These are phyloP conservation scores for Penicillium rolfsii DNA, from an alignment of 2,329 filamentous ascomycete species.

Conservation along the genomic window DNA sequence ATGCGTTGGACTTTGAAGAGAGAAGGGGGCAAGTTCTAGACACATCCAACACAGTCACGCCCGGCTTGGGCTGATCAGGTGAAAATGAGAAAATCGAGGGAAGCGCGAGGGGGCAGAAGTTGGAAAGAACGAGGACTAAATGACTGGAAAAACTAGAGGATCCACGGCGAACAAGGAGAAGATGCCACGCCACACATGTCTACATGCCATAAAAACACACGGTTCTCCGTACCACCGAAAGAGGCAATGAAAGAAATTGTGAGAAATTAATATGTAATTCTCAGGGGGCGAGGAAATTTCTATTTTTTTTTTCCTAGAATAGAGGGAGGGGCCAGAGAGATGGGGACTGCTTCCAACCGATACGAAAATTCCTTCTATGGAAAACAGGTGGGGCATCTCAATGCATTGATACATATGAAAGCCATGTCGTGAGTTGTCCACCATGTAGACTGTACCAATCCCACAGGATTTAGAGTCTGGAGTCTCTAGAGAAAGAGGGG, in stretches of 20 bases:
- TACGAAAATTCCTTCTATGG: constrained; percentile 25
- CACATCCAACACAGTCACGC: background rate
- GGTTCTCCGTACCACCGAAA: constrained; percentile 19
- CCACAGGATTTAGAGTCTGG: background rate
- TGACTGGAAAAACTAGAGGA: constrained; percentile 7
- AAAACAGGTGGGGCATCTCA: constrained; percentile 38
- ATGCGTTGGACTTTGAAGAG: background rate
- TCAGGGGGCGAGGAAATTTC: background rate
- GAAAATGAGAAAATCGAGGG: background rate
- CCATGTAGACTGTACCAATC: constrained; percentile 3
- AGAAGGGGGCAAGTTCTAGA: background rate
- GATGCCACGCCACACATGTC: constrained; percentile 24
- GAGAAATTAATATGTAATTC: background rate
- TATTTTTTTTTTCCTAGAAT: background rate
- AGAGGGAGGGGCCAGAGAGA: constrained; percentile 4
- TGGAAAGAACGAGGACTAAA: constrained; percentile 10
- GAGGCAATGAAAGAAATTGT: background rate
- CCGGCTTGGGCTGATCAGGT: background rate
- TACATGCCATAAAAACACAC: constrained; percentile 20
- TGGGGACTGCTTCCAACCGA: constrained; percentile 16
- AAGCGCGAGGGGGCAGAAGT: background rate
- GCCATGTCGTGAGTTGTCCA: constrained; percentile 23
- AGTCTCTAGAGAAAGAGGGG: background rate
- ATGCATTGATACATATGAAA: constrained; percentile 21
- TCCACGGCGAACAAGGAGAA: constrained; percentile 17